Base-by-base conservation (phyloP, 441 rosid genomes). In the Adansonia grandidieri region DNA sequence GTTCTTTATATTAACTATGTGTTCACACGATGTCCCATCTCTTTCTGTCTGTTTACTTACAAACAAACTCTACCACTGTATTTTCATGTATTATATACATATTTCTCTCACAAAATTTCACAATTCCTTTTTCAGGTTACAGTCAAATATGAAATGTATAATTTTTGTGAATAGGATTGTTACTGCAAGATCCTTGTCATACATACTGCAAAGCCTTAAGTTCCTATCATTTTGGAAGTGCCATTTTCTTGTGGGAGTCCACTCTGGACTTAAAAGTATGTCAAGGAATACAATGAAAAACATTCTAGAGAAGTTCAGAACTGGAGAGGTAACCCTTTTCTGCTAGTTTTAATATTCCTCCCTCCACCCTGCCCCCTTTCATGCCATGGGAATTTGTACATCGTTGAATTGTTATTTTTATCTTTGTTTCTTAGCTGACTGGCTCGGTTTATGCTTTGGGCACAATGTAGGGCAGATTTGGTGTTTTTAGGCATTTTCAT, bases 161-260 rank as follows among this genome's bases (percentile, higher is more conserved):
- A 78, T 94, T 77, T 96, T 96, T 86, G 99, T 96, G 78, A 93
- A 91, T 86, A 93, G 99, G 89, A 91, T 96, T 80, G 86, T 92
- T 74, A 91, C 87, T 81, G 99, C 99, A 11, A 91, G 95, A 86
- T 84, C 95, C 68, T 81, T 96, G 84, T 84, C 98, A 74, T 85
- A 76, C 84, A 77, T 96, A 79, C 87, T 96, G 61, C 93, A 91
- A 83, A 91, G 87, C 40, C 86, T 91, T 64, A 82, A 84, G 81
- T 76, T 90, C 76, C 89, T 96, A 76, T 74, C 80, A 65, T 90
- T 88, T 82, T 96, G 98, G 99, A 96, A 82, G 89, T 91, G 95
- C 80, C 93, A 91, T 87, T 94, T 85, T 82, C 99, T 96, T 74
- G 93, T 94, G 82, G 99, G 99, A 60, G 93, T 91, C 54, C 94